Evolutionary conservation across 2,329 filamentous ascomycete species (phyloP).

Genomic region (Chaetothyriales sp.): DNA sequence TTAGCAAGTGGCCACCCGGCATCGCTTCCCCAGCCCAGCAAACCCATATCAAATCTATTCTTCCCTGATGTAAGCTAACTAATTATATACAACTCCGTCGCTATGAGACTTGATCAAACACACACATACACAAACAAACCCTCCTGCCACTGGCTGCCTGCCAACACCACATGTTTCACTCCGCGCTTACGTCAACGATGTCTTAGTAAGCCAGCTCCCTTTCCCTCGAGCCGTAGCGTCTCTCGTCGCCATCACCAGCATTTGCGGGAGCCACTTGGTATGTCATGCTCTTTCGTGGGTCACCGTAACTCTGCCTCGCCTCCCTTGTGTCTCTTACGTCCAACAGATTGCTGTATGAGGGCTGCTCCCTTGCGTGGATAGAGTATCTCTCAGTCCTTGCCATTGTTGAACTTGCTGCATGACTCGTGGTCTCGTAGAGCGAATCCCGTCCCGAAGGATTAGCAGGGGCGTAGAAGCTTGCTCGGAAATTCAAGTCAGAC

Average conservation of each 20-base stretch:
- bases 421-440: constrained; percentile 45
- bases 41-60: not conserved
- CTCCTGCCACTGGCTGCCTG: no score
- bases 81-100: not conserved
- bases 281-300: constrained; percentile 5
- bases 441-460: constrained; percentile 35
- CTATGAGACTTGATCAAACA: not conserved
- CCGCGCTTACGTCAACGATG: no score
- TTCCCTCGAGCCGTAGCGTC: not conserved
- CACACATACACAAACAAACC: not conserved
- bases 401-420: not conserved
- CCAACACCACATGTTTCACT: no score
- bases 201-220: not conserved
- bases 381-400: not conserved
- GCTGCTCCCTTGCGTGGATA: not conserved
- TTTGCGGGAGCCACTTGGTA: not conserved
- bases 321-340: not conserved
- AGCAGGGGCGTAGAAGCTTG: constrained; percentile 7
- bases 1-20: not conserved
- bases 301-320: constrained; percentile 9
- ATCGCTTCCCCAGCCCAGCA: not conserved
- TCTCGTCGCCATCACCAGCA: not conserved
- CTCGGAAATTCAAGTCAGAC: constrained; percentile 46
- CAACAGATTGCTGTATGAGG: constrained; percentile 6
- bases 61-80: not conserved